Evolutionary conservation across 2,329 filamentous ascomycete genomes (phyloP).

Genomic region (Rugonectria rugulosa): DNA sequence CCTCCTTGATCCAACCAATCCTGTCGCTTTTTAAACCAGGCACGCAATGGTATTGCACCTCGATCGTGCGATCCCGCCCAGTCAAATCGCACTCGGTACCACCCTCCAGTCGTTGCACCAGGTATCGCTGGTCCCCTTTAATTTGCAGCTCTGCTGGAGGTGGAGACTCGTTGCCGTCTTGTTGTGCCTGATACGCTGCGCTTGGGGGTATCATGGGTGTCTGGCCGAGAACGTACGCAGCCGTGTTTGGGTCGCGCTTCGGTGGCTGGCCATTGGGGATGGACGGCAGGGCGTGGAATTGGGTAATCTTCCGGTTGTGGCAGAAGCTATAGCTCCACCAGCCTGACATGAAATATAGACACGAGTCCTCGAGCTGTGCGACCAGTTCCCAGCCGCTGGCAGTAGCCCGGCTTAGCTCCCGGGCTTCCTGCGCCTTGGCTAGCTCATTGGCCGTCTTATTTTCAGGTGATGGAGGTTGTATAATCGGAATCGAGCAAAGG

Average conservation of each 20-base stretch:
- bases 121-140: constrained; percentile 83
- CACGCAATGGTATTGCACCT: constrained; percentile 83
- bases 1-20: constrained; percentile 93
- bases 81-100: constrained; percentile 90
- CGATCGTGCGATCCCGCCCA: constrained; percentile 79
- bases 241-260: constrained; percentile 76
- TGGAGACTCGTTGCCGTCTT: constrained; percentile 37
- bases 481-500: constrained; percentile 82
- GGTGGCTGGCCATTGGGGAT: constrained; percentile 74
- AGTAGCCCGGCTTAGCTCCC: constrained; percentile 79
- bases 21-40: constrained; percentile 75
- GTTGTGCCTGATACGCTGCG: constrained; percentile 34
- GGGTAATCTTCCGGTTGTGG: constrained; percentile 85
- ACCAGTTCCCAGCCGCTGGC: constrained; percentile 82
- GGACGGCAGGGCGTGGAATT: constrained; percentile 85
- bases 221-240: constrained; percentile 80
- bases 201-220: constrained; percentile 44
- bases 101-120: constrained; percentile 81
- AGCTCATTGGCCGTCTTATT: constrained; percentile 73
- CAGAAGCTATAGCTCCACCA: constrained; percentile 99
- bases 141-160: constrained; percentile 73
- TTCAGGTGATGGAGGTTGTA: constrained; percentile 63
- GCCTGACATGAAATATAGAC: constrained; percentile 81
- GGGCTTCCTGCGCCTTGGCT: constrained; percentile 77
- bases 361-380: constrained; percentile 79